Evolutionary conservation across 2,329 filamentous ascomycete genomes (phyloP).

Genomic region (Ophiobolus disseminans): DNA sequence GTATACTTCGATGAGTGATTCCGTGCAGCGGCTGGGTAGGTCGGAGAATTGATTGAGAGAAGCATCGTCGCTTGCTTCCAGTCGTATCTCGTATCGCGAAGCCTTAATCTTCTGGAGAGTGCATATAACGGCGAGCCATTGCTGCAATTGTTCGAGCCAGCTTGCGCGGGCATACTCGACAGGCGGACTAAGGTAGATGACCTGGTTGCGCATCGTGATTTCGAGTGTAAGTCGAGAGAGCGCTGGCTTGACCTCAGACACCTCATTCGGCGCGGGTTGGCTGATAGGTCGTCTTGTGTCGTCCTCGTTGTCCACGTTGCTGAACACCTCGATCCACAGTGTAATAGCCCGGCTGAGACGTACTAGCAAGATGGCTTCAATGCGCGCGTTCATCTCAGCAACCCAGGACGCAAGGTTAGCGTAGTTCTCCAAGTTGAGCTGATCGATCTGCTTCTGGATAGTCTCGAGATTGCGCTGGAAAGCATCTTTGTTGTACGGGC

Average conservation of each 20-base stretch:
- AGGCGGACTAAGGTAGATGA: conserved; percentile 94
- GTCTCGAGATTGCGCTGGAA: conserved; percentile 83
- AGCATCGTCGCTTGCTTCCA: conserved; percentile 67
- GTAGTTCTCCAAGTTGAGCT: conserved; percentile 95
- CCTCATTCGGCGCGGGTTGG: conserved; percentile 55
- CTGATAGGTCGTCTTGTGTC: conserved; percentile 35
- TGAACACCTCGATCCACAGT: conserved; percentile 87
- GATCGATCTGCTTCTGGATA: conserved; percentile 92
- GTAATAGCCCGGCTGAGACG: conserved; percentile 84
- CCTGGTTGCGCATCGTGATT: conserved; percentile 96
- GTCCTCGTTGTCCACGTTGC: conserved; percentile 52
- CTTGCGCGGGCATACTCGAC: conserved; percentile 89
- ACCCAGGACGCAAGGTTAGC: conserved; percentile 94
- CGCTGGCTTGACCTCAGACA: conserved; percentile 57
- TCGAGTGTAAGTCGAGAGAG: conserved; percentile 83
- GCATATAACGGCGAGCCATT: conserved; percentile 92
- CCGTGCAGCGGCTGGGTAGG: conserved; percentile 82
- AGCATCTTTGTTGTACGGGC: conserved; percentile 78
- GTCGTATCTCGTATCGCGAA: conserved; percentile 89
- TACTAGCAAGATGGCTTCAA: conserved; percentile 79
- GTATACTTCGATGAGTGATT: conserved; percentile 81
- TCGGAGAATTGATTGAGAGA: conserved; percentile 77
- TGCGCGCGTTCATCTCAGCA: conserved; percentile 80
- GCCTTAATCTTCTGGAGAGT: conserved; percentile 94
- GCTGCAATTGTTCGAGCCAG: conserved; percentile 91